phyloP scores from a whole-genome alignment of 768 basidiomycete species.

The Russula lepida region DNA sequence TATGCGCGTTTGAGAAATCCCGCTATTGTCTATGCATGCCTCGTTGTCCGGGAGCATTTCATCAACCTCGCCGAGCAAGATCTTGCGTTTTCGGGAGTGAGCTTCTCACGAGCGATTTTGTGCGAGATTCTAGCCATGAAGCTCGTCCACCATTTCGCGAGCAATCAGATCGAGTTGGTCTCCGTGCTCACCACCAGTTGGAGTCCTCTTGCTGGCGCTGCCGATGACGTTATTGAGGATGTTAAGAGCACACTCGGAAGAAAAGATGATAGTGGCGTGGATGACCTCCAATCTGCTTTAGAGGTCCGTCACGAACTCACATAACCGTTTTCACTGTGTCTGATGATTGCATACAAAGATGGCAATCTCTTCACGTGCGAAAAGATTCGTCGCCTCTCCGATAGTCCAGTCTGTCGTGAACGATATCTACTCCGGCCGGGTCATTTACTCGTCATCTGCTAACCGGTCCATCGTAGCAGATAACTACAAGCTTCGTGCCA shows the following conservation, averaged over 20 bases:
- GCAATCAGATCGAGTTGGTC: constrained; percentile 66
- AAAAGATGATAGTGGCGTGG: constrained; percentile 46
- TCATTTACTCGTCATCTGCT: constrained; percentile 48
- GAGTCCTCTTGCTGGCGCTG: constrained; percentile 78
- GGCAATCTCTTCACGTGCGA: constrained; percentile 80
- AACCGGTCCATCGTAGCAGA: constrained; percentile 77
- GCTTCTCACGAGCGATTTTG: constrained; percentile 60
- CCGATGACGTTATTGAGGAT: constrained; percentile 53
- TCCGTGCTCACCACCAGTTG: constrained; percentile 75
- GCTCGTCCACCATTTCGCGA: constrained; percentile 64
- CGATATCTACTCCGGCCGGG: constrained; percentile 77
- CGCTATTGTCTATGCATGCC: constrained; percentile 65
- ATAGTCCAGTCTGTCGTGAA: constrained; percentile 82
- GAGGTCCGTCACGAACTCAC: constrained; percentile 48
- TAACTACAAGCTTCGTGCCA: constrained; percentile 75
- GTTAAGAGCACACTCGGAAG: constrained; percentile 52
- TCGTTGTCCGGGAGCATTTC: constrained; percentile 75
- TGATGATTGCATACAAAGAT: constrained; percentile 47
- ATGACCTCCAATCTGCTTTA: constrained; percentile 71
- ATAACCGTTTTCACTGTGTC: neutral
- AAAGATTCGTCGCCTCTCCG: constrained; percentile 73
- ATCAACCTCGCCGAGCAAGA: constrained; percentile 58
- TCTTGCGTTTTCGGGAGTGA: constrained; percentile 70
- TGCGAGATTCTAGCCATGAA: constrained; percentile 91
- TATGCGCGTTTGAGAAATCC: constrained; percentile 73